Percentiles rank a stretch among this genome's conserved stretches.
Conservation (phyloP, 2,329 filamentous ascomycete genomes). For the Neonectria magnoliae region DNA sequence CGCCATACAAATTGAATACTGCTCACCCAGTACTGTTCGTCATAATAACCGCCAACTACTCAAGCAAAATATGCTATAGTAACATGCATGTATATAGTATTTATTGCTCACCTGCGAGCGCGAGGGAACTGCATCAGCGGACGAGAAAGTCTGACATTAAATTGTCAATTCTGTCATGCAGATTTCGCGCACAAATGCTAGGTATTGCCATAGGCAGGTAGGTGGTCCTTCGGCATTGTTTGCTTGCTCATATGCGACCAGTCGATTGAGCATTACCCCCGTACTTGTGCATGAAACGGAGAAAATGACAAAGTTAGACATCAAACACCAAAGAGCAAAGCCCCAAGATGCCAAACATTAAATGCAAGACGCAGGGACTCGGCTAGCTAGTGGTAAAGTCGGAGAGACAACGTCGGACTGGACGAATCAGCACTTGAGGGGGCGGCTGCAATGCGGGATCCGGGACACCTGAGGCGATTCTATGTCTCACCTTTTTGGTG, state of each 20-base stretch:
- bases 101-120: neutral
- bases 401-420: constrained; percentile 10
- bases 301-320: neutral
- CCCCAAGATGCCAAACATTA: constrained; percentile 23
- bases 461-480: constrained; percentile 35
- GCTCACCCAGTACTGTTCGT: too few species aligned
- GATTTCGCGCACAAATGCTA: neutral
- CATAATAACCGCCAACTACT: neutral
- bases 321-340: constrained; percentile 16
- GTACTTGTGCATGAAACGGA: constrained; percentile 13
- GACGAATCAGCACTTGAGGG: constrained; percentile 28
- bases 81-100: neutral
- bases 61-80: neutral
- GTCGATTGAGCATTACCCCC: constrained; percentile 2
- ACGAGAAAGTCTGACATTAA: neutral
- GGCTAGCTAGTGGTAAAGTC: constrained; percentile 25
- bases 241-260: constrained; percentile 2
- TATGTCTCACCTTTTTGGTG: constrained; percentile 30
- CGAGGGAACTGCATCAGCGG: neutral
- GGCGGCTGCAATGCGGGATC: constrained; percentile 29
- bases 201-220: neutral
- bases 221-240: neutral
- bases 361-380: constrained; percentile 34
- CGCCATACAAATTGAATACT: too few species aligned
- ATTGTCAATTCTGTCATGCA: neutral